These are phyloP conservation scores for Amanita phalloides DNA, from an alignment of 768 basidiomycete species.

Conservation along the genomic window DNA sequence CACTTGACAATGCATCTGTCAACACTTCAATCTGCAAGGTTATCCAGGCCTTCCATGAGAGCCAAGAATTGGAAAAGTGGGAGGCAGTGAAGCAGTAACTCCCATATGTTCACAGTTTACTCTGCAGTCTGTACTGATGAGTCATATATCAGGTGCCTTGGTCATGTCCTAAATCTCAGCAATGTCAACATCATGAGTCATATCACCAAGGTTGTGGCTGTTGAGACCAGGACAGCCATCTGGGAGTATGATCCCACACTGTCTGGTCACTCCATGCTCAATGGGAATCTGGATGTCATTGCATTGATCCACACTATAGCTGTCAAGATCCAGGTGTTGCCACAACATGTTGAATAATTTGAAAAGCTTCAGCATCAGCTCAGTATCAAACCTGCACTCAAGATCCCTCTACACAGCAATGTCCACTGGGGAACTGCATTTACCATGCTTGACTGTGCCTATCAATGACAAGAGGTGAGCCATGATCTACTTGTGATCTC, in stretches of 20 bases:
- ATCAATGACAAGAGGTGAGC: conserved; percentile 8
- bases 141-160: not conserved
- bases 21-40: conserved; percentile 12
- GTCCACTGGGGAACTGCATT: conserved; percentile 14
- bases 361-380: conserved; percentile 8
- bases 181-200: too few relatives aligned
- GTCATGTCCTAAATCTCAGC: conserved; percentile 4
- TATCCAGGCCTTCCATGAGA: conserved; percentile 9
- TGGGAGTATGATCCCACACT: conserved; percentile 22
- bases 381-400: conserved; percentile 7
- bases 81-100: not conserved
- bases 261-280: conserved; percentile 11
- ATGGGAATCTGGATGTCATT: not conserved
- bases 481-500: too few relatives aligned
- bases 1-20: conserved; percentile 15
- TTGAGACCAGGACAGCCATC: conserved; percentile 18
- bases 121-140: not conserved
- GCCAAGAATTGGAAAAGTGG: conserved; percentile 8
- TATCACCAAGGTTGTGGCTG: too few relatives aligned
- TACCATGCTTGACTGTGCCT: conserved; percentile 11
- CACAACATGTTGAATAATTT: not conserved
- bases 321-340: not conserved
- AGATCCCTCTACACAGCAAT: conserved; percentile 14
- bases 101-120: not conserved
- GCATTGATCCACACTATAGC: not conserved